phyloP scores from a whole-genome alignment of 1,284 basidiomycete species.

The Moesziomyces parantarcticus region DNA sequence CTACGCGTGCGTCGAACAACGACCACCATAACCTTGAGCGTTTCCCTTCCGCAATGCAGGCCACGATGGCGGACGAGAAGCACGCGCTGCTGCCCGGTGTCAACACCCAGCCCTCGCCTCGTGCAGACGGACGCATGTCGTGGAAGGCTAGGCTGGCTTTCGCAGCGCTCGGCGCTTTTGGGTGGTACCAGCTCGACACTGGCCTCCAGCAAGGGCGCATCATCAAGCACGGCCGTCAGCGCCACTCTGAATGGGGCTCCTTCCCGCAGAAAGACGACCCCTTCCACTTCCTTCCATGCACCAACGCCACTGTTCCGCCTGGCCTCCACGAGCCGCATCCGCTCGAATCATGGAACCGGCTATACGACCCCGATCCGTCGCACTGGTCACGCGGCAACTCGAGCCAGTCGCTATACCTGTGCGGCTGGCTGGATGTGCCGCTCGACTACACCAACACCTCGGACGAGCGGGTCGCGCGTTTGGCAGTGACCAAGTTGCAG shows the following conservation, averaged over 20 bases:
- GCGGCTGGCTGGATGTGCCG: constrained; percentile 46
- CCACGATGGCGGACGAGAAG: background rate
- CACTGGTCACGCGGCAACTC: constrained; percentile 23
- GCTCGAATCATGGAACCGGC: constrained; percentile 6
- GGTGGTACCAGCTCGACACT: constrained; percentile 2
- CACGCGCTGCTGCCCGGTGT: background rate
- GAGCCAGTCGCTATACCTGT: constrained; percentile 23
- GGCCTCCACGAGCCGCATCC: constrained; percentile 11
- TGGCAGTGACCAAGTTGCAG: constrained; percentile 35
- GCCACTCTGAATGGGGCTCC: constrained; percentile 7
- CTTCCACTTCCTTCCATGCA: constrained; percentile 39
- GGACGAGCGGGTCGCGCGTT: constrained; percentile 17
- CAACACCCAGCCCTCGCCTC: background rate
- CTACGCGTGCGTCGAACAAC: too few relatives aligned
- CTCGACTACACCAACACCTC: constrained; percentile 47
- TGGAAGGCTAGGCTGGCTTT: constrained; percentile 7
- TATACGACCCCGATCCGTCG: constrained; percentile 14
- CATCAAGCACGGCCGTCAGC: constrained; percentile 5
- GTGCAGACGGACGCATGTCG: background rate
- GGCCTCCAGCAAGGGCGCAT: background rate
- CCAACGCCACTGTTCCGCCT: constrained; percentile 23
- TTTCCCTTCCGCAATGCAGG: background rate
- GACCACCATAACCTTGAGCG: background rate
- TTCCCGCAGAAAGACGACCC: constrained; percentile 21
- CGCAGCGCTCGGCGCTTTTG: background rate